A percentile compares a stretch with the other conserved stretches of the same genome.
Conservation (phyloP, 2,329 filamentous ascomycete species). For the Coniochaeta sp. region DNA sequence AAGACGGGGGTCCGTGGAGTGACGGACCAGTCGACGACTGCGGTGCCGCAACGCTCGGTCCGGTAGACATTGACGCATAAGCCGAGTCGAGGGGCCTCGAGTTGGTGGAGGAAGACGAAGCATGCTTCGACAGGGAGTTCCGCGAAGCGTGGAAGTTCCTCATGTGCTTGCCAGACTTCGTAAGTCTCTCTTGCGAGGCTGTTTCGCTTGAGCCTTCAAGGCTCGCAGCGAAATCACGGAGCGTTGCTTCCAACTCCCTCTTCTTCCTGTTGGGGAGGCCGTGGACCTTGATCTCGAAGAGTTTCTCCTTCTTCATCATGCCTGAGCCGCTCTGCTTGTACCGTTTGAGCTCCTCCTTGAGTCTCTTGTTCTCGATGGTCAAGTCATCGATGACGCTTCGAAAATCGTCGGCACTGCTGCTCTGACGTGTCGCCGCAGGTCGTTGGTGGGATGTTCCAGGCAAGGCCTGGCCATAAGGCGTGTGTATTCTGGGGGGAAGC, state of each 20-base stretch:
- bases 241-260: conserved; percentile 64
- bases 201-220: conserved; percentile 44
- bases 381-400: conserved; percentile 82
- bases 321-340: conserved; percentile 62
- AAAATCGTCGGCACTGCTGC: conserved; percentile 65
- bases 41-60: conserved; percentile 18
- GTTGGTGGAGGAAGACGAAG: conserved; percentile 46
- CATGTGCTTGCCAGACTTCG: conserved; percentile 30
- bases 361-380: conserved; percentile 73
- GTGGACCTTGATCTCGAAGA: conserved; percentile 79
- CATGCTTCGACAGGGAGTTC: conserved; percentile 40
- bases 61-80: conserved; percentile 58
- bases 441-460: conserved; percentile 12
- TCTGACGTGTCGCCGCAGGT: conserved; percentile 28
- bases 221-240: conserved; percentile 62
- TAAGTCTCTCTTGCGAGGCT: conserved; percentile 28
- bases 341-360: conserved; percentile 65
- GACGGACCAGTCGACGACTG: conserved; percentile 30
- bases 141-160: conserved; percentile 33
- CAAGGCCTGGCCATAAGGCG: conserved; percentile 8
- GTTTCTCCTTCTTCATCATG: conserved; percentile 63
- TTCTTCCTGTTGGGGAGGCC: conserved; percentile 66
- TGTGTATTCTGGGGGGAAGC: conserved; percentile 15
- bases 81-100: conserved; percentile 52
- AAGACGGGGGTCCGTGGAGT: background rate